Evolutionary conservation across 768 basidiomycete genomes (phyloP).

Genomic region (Mycena epipterygia): DNA sequence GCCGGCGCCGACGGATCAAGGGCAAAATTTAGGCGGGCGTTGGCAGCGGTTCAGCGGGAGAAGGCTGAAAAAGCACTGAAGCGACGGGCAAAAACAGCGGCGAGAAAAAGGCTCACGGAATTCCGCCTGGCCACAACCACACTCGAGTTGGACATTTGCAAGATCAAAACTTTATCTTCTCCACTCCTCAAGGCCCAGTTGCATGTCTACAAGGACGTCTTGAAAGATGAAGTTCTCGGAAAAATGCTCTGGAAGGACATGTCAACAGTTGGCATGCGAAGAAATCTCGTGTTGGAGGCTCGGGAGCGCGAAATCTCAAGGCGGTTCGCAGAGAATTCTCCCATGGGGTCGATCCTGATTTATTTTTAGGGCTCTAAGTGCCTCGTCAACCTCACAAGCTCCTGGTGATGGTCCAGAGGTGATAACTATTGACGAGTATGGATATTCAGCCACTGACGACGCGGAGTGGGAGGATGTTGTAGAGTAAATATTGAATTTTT

Average conservation of each 20-base stretch:
- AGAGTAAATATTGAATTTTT: no score
- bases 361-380: neutral
- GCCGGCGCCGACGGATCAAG: conserved; percentile 12
- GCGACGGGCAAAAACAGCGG: neutral
- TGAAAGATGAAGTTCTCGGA: neutral
- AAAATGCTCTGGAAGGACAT: conserved; percentile 9
- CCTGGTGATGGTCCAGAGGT: neutral
- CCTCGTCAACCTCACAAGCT: no score
- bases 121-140: neutral
- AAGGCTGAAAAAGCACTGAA: neutral
- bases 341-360: neutral
- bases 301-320: neutral
- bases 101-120: neutral
- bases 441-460: neutral
- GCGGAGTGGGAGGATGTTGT: neutral
- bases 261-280: neutral
- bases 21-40: neutral
- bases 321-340: neutral
- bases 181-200: neutral
- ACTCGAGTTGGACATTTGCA: neutral
- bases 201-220: neutral
- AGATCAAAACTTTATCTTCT: neutral
- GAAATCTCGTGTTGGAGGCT: neutral
- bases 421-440: neutral
- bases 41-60: neutral